Conservation (phyloP, 768 basidiomycete species). For the Amanita rubescens region DNA sequence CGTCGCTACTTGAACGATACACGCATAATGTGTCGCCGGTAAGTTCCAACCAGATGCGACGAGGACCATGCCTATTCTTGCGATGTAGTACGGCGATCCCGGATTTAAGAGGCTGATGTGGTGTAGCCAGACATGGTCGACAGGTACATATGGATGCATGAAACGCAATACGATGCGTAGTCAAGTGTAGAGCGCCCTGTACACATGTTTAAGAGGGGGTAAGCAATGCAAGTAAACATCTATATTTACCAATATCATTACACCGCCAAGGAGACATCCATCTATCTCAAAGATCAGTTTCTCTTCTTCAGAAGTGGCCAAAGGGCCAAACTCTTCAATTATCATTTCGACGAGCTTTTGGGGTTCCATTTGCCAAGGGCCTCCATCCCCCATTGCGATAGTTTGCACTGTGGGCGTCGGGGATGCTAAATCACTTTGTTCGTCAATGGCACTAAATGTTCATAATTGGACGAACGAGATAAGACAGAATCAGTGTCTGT, state of each 20-base stretch:
- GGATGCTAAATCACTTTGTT: neutral
- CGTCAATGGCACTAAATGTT: neutral
- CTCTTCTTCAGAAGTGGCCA: conserved; percentile 37
- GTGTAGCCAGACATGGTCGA: conserved; percentile 22
- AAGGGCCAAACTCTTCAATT: conserved; percentile 48
- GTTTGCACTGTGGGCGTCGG: neutral
- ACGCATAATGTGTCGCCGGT: conserved; percentile 52
- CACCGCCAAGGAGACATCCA: conserved; percentile 41
- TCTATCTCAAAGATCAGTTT: conserved; percentile 48
- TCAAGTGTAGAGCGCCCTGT: conserved; percentile 55
- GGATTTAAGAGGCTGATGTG: conserved; percentile 35
- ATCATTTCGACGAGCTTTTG: conserved; percentile 44
- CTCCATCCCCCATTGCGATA: conserved; percentile 11
- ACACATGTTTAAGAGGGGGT: neutral
- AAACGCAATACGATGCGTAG: conserved; percentile 58
- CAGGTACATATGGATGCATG: conserved; percentile 53
- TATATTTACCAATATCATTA: conserved; percentile 38
- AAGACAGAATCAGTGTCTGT: conserved; percentile 7
- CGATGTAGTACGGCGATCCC: conserved; percentile 44
- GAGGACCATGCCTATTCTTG: conserved; percentile 36
- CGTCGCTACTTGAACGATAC: conserved; percentile 47
- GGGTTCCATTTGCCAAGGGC: conserved; percentile 31
- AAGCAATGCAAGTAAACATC: neutral
- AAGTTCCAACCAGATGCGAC: conserved; percentile 56
- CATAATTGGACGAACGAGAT: neutral